Evolutionary conservation across 371 early-diverging fungal species (phyloP), one percentile per base, ranked within the genome.

Genomic region (Syncephalastrum monosporum): DNA sequence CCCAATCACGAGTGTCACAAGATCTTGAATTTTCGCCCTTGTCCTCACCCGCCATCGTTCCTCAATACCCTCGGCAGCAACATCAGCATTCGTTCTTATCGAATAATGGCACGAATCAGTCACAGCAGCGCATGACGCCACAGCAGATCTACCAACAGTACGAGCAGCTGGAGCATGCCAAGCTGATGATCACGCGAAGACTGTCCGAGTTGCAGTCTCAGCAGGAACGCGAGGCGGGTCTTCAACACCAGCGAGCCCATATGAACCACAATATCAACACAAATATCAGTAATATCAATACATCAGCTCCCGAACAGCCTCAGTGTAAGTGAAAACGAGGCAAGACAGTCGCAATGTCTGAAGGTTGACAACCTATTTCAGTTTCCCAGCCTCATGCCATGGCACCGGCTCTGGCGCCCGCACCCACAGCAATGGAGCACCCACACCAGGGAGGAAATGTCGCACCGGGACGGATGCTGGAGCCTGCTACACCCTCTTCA

Each of bases 401-500:
- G 63, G 38, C 53, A 46, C 12, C 47, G 19, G 38, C 38, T 33
- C 38, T 33, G 2, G 38, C 38, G 38, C 38, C 38, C 8, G 38
- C 38, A 33, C 38, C 38, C 38, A 33, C 38, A 1, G 8, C 38
- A 33, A 33, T 33, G 38, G 38, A 33, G 38, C 38, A 33, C 38
- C 38, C 38, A 12, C 38, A 33, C 2, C 38, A 33, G 38, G 38
- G 38, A 33, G 38, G 38, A 10, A 5, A 33, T 33, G 38, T 12
- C 38, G 38, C 38, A 25, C 13, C 33, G 14, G 23, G 19, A n/a
- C 10, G 38, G 38, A 33, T 33, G 38, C 46, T 83, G 45, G 82
- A 78, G 29, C 88, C 85, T 23, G 83, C 81, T 6, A 90, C 86
- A 0, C 86, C 86, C 14, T 77, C 82, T 1, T 84, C 84, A 10